Percentiles rank a stretch among this genome's conserved stretches.
phyloP scores from a whole-genome alignment of 2,329 filamentous ascomycete genomes.

The Karstenula rhodostoma region DNA sequence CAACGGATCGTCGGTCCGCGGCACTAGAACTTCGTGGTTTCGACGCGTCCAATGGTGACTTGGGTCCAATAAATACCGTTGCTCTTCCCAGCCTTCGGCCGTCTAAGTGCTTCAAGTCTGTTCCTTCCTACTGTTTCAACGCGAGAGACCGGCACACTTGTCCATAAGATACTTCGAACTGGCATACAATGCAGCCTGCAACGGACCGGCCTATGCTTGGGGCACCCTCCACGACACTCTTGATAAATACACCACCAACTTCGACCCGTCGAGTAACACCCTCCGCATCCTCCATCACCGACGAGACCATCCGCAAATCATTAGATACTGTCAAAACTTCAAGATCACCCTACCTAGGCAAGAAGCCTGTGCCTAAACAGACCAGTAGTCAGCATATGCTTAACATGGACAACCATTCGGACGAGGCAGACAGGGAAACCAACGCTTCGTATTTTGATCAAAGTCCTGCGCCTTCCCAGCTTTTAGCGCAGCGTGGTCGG shows the following conservation, averaged over 20 bases:
- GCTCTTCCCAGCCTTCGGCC: not conserved
- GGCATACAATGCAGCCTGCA: not conserved
- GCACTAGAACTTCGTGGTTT: not conserved
- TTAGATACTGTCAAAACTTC: not conserved
- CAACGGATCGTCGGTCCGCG: not conserved
- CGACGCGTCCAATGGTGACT: not conserved
- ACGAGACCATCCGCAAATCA: conserved; percentile 1
- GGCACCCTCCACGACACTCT: not conserved
- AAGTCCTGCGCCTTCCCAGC: conserved; percentile 1
- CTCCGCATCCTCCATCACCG: not conserved
- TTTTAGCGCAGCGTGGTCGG: not conserved
- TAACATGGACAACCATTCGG: not conserved
- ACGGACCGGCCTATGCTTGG: not conserved
- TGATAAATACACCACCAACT: not conserved
- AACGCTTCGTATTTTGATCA: not conserved
- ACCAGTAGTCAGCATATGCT: not conserved
- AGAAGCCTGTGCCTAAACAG: not conserved
- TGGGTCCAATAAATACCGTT: not conserved
- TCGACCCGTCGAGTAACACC: conserved; percentile 3
- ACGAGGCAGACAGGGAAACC: not conserved
- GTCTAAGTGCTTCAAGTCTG: not conserved
- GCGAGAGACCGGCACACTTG: not conserved
- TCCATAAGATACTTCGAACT: not conserved
- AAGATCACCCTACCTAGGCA: not conserved
- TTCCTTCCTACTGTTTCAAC: not conserved